Evolutionary conservation across 1,139 yeast genomes (phyloP).

Genomic region (Hanseniaspora gamundiae): DNA sequence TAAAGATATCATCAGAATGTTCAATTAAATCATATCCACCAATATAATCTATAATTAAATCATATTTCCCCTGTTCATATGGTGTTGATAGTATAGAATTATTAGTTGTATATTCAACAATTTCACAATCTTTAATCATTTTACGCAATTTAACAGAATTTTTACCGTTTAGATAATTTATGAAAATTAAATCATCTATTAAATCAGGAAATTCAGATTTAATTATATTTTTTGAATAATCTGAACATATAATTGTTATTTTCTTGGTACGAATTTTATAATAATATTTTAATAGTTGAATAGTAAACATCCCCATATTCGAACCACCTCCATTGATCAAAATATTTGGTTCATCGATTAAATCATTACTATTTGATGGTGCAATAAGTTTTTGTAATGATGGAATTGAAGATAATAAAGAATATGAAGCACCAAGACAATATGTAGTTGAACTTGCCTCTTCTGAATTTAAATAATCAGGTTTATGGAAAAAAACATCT

Average conservation of each 20-base stretch:
- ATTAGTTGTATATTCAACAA: constrained; percentile 15
- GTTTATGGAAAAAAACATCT: constrained; percentile 33
- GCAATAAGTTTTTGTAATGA: not conserved
- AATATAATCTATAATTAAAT: constrained; percentile 35
- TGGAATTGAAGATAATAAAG: constrained; percentile 26
- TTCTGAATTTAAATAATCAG: constrained; percentile 34
- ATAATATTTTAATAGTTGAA: constrained; percentile 42
- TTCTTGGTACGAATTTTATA: constrained; percentile 32
- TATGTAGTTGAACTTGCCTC: constrained; percentile 53
- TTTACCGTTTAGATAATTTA: constrained; percentile 22
- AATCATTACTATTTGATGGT: not conserved
- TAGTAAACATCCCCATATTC: constrained; percentile 50
- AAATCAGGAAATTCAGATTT: constrained; percentile 19
- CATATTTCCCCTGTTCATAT: constrained; percentile 28
- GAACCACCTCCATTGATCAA: constrained; percentile 66
- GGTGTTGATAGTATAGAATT: constrained; percentile 15
- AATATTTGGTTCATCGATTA: constrained; percentile 20
- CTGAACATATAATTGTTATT: constrained; percentile 34
- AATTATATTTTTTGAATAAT: constrained; percentile 24
- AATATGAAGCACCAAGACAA: constrained; percentile 43
- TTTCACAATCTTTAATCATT: constrained; percentile 18
- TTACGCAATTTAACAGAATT: constrained; percentile 18
- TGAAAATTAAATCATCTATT: constrained; percentile 19
- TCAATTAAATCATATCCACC: constrained; percentile 33
- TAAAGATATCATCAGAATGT: constrained; percentile 24